phyloP scores from a whole-genome alignment of 805 yeast species.

The Soucietia sequanensis region DNA sequence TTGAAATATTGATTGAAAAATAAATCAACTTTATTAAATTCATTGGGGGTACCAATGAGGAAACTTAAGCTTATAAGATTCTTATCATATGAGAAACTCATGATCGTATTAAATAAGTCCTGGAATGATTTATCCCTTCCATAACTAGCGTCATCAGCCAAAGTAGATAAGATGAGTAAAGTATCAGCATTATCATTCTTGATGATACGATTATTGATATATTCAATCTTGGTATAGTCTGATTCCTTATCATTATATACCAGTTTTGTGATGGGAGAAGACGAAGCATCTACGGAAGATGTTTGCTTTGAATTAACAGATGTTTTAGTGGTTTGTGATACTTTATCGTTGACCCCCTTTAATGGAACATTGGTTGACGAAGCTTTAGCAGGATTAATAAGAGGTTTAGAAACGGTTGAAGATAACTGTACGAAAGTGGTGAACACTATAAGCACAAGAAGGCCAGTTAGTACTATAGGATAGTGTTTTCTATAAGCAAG shows the following conservation, averaged over 20 bases:
- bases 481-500: too few relatives aligned
- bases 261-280: not conserved
- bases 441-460: too few relatives aligned
- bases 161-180: slow-evolving; percentile 18
- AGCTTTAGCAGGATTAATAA: too few relatives aligned
- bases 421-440: too few relatives aligned
- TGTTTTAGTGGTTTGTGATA: too few relatives aligned
- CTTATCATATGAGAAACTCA: slow-evolving; percentile 22
- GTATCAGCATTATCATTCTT: slow-evolving; percentile 2
- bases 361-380: too few relatives aligned
- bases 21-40: slow-evolving; percentile 18
- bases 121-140: slow-evolving; percentile 31
- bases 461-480: too few relatives aligned
- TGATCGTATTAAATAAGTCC: slow-evolving; percentile 31
- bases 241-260: not conserved
- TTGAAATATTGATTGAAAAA: slow-evolving; percentile 14
- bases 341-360: too few relatives aligned
- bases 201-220: not conserved
- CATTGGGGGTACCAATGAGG: slow-evolving; percentile 27
- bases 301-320: too few relatives aligned
- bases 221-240: slow-evolving; percentile 1
- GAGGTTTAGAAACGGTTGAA: too few relatives aligned
- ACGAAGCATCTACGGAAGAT: too few relatives aligned
- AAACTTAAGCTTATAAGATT: slow-evolving; percentile 27
- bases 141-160: slow-evolving; percentile 31